These are phyloP conservation scores for Hordeum pubiflorum DNA, from an alignment of 202 grass and related monocot genomes.

Conservation along the genomic window DNA sequence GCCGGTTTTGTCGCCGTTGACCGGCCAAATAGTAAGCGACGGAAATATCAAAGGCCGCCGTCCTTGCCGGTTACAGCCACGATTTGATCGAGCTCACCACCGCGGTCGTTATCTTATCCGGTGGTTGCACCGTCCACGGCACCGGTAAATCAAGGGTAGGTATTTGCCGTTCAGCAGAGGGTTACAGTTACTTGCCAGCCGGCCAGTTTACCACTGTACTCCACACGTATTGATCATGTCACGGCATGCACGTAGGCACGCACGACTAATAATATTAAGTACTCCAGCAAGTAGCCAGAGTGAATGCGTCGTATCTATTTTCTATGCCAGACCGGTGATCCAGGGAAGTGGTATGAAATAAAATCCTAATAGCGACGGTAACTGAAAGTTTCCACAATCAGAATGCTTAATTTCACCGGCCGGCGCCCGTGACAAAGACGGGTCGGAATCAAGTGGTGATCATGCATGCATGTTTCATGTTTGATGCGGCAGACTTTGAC, in stretches of 20 bases:
- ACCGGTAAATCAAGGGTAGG: conserved; percentile 19
- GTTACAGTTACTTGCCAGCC: too few species aligned
- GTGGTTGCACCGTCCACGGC: conserved; percentile 30
- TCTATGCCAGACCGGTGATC: neutral
- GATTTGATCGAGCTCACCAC: neutral
- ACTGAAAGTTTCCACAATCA: neutral
- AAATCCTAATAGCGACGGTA: neutral
- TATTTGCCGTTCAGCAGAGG: neutral
- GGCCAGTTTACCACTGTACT: too few species aligned
- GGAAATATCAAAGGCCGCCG: neutral
- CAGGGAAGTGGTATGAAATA: neutral
- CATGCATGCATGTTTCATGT: neutral
- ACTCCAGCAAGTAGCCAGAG: neutral
- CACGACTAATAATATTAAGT: neutral
- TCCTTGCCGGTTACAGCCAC: neutral
- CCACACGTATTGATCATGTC: neutral
- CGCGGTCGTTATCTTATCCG: neutral
- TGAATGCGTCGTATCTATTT: neutral
- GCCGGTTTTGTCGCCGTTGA: conserved; percentile 5
- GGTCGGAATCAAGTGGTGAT: neutral
- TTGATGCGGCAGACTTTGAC: neutral
- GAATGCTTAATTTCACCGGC: neutral
- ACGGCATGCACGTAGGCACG: neutral
- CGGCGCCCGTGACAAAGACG: neutral
- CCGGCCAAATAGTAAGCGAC: neutral